Evolutionary conservation across 2,329 filamentous ascomycete genomes (phyloP), one percentile per base, ranked within the genome.

Genomic region (Beauveria rudraprayagi): DNA sequence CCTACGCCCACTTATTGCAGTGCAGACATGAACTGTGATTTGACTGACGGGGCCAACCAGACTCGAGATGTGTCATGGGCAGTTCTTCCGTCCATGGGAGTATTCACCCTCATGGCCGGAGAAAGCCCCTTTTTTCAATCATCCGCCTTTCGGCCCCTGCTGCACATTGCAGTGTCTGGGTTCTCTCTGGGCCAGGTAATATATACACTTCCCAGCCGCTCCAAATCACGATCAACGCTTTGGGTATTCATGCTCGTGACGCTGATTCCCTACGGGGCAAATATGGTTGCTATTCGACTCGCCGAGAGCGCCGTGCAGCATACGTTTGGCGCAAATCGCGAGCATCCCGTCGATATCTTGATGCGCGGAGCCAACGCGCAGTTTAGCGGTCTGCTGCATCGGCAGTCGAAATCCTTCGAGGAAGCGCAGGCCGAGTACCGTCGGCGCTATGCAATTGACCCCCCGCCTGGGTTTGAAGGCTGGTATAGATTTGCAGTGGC

Each of bases 401-500:
- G 67, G 1, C 78, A 81, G 56, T 80, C 78, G 0, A 66, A 61
- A 14, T 75, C 63, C 0, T 72, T 71, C n/a, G 24, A 64, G 1
- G 71, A 67, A 1, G 79, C 77, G 0, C 56, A 66, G 0, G 56
- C 54, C 0, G 77, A 81, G 63, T 83, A 83, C 58, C 69, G 63
- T 9, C 72, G 72, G 2, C 72, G 78, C 22, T 81, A 82, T 60
- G 63, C 62, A 0, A 65, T 73, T 1, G 70, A 76, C 1, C 80
- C 79, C 0, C 80, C 80, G 0, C 68, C 70, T 0, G 80, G 80
- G 0, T 82, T 82, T 34, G 67, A 76, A 1, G 67, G 63, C 3
- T 83, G 80, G 80, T 78, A 73, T 24, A 64, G 72, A 1, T 81
- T 73, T 53, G 78, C 79, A 0, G 55, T 65, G 1, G 63, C 65